phyloP scores from a whole-genome alignment of 139 green algal genomes.

The Micractinium sp. region DNA sequence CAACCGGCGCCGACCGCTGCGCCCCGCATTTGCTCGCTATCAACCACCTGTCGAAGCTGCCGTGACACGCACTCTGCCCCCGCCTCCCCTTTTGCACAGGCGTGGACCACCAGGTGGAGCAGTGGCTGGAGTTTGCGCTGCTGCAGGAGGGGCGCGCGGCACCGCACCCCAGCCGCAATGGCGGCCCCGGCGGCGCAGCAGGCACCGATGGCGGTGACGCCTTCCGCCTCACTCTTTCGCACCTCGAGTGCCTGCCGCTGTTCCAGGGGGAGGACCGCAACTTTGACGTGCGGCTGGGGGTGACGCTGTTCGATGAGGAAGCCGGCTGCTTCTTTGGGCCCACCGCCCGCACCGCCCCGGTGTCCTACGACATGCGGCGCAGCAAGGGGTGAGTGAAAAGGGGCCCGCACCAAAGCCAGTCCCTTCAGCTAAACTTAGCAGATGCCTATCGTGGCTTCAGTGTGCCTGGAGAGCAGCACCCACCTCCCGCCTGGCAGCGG shows the following conservation, averaged over 20 bases:
- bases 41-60: neutral
- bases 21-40: too few species aligned
- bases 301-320: conserved; percentile 68
- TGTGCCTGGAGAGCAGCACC: neutral
- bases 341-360: conserved; percentile 46
- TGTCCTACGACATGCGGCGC: conserved; percentile 20
- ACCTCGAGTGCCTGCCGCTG: conserved; percentile 57
- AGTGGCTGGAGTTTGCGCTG: conserved; percentile 21
- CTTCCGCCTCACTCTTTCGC: conserved; percentile 47
- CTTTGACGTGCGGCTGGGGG: conserved; percentile 67
- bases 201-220: neutral
- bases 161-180: neutral
- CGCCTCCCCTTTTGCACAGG: neutral
- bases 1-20: too few species aligned
- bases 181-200: neutral
- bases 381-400: conserved; percentile 28
- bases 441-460: neutral
- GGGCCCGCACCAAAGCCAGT: too few species aligned
- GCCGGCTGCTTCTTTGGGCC: conserved; percentile 70
- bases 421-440: neutral
- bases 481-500: neutral
- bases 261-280: conserved; percentile 48
- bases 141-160: neutral
- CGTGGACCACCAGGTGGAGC: neutral
- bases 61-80: too few species aligned